Conservation (phyloP, 305 asterid genomes). For the Andrographis paniculata region DNA sequence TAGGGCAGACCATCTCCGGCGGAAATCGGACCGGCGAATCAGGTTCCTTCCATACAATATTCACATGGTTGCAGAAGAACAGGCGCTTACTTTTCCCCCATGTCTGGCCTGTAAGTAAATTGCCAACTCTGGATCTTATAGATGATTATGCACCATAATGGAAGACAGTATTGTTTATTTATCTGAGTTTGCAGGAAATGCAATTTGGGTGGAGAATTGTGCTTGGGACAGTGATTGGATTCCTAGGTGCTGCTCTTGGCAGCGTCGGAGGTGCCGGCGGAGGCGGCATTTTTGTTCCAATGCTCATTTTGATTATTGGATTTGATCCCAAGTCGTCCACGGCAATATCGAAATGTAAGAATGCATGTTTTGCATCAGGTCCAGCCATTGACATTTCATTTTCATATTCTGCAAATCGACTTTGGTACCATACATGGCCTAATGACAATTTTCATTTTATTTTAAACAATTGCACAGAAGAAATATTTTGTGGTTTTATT, state of each 20-base stretch:
- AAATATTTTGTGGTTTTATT: too few relatives aligned
- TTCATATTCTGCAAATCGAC: neutral
- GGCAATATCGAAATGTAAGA: constrained; percentile 56
- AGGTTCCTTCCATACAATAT: constrained; percentile 21
- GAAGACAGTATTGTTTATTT: neutral
- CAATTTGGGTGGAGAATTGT: constrained; percentile 53
- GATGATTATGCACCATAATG: neutral
- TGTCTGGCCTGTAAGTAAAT: constrained; percentile 60
- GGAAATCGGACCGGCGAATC: constrained; percentile 26
- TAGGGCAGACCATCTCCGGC: constrained; percentile 20
- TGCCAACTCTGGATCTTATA: neutral
- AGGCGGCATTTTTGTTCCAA: constrained; percentile 63
- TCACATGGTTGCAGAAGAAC: constrained; percentile 24
- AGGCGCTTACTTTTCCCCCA: constrained; percentile 24
- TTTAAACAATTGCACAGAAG: too few relatives aligned
- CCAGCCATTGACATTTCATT: neutral
- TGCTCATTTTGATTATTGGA: constrained; percentile 52
- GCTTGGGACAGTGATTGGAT: constrained; percentile 48
- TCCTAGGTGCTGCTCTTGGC: constrained; percentile 70
- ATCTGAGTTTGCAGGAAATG: constrained; percentile 33
- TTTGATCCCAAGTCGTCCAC: constrained; percentile 62
- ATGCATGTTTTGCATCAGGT: neutral
- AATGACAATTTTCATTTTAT: neutral
- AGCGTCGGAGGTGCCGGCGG: constrained; percentile 75
- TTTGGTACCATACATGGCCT: constrained; percentile 1